Evolutionary conservation across 495 filamentous ascomycete genomes (phyloP).

Genomic region (Talaromyces liani): DNA sequence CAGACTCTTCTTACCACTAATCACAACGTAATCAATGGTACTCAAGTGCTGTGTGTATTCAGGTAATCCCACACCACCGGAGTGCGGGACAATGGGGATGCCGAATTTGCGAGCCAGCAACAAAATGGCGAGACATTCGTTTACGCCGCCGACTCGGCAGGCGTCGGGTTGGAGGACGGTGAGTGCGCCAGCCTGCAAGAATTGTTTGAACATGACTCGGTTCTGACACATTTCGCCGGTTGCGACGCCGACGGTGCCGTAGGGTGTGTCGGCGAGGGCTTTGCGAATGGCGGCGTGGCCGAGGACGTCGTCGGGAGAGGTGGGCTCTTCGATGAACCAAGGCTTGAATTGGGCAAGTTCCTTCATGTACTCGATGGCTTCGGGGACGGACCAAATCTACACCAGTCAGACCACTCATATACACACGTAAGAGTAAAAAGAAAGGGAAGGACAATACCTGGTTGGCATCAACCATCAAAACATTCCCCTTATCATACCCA

Average conservation of each 20-base stretch:
- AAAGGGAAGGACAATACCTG: slow-evolving; percentile 43
- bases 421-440: background rate
- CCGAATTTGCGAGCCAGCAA: slow-evolving; percentile 80
- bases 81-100: slow-evolving; percentile 82
- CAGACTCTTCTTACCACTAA: slow-evolving; percentile 71
- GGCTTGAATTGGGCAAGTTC: slow-evolving; percentile 77
- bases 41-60: slow-evolving; percentile 93
- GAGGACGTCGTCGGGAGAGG: slow-evolving; percentile 83
- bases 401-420: background rate
- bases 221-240: slow-evolving; percentile 98
- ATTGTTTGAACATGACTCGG: slow-evolving; percentile 88
- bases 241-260: slow-evolving; percentile 71
- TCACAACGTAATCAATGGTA: slow-evolving; percentile 90
- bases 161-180: slow-evolving; percentile 90
- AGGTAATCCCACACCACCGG: slow-evolving; percentile 81
- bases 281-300: slow-evolving; percentile 80
- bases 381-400: slow-evolving; percentile 79
- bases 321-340: slow-evolving; percentile 99
- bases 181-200: slow-evolving; percentile 69
- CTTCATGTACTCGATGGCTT: slow-evolving; percentile 84
- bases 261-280: slow-evolving; percentile 56
- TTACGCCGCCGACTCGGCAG: slow-evolving; percentile 84
- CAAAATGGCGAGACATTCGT: slow-evolving; percentile 87
- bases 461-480: slow-evolving; percentile 94
- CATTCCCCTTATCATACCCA: slow-evolving; percentile 78